A percentile compares a stretch with the other conserved stretches of the same genome.
Conservation (phyloP, 2,329 filamentous ascomycete species). For the Pseudocercospora vitis region DNA sequence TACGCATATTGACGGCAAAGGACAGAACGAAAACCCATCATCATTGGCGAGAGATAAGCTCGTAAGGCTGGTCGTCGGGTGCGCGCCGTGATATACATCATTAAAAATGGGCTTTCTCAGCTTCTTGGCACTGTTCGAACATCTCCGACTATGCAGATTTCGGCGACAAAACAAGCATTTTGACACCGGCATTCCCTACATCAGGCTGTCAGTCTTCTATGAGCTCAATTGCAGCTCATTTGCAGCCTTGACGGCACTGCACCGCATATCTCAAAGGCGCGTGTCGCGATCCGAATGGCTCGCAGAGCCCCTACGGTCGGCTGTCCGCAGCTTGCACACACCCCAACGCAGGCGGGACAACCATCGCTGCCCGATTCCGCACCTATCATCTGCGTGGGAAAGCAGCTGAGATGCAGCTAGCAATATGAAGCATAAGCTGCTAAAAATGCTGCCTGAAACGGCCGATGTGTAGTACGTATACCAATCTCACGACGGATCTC, state of each 20-base stretch:
- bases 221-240: no score
- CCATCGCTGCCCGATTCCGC: neutral
- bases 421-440: neutral
- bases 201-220: neutral
- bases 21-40: neutral
- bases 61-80: neutral
- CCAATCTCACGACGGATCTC: neutral
- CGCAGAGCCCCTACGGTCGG: neutral
- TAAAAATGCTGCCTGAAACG: neutral
- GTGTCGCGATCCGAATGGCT: no score
- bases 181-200: neutral
- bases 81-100: no score
- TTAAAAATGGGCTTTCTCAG: no score
- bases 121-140: neutral
- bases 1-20: neutral
- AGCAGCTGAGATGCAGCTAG: neutral
- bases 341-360: neutral
- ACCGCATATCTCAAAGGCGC: no score
- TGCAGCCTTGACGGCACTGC: no score
- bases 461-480: neutral
- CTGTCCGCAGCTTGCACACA: neutral
- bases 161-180: neutral
- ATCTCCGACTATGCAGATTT: neutral
- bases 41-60: constrained; percentile 9
- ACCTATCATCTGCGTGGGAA: neutral